Base-by-base conservation (phyloP, 1,284 basidiomycete species). In the Dichomitus squalens region DNA sequence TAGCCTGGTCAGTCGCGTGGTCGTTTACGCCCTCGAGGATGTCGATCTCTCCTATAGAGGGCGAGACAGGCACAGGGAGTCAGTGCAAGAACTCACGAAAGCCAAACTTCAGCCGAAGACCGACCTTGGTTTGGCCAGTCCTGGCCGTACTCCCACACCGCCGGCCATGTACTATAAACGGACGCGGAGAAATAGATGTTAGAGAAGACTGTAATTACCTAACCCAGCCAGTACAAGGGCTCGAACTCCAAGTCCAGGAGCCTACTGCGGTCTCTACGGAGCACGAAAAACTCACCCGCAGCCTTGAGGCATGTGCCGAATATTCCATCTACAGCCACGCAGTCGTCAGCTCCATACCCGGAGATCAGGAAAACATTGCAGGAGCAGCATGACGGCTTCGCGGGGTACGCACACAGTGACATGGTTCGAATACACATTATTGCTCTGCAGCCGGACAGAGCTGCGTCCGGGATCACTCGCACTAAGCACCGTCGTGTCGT, bases 11-110 rank as follows among this genome's bases (percentile, higher is more conserved):
- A 14, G 83, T 77, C 0, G 70, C 69, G 63, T 77, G 70, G 64
- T 81, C 78, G 64, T 89, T 88, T 34, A 88, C 83, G 11, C 83
- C 87, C 69, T 90, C 88, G 12, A 90, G 52, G 25, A 90, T 86
- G 69, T 90, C 88, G 23, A 88, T 78, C 70, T 90, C 84, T 0
- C 85, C 85, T 83, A 46, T 36, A 48, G 2, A 25, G 23, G 8
- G 34, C 23, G 49, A 29, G 50, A 38, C 16, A 5, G 23, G 27
- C 9, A n/a, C n/a, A n/a, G n/a, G n/a, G n/a, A n/a, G n/a, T n/a
- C n/a, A n/a, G n/a, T n/a, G n/a, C n/a, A n/a, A n/a, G n/a, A n/a
- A n/a, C n/a, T n/a, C n/a, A n/a, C n/a, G 46, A 52, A 53, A 49
- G 41, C 11, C 36, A 27, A 55, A 53, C n/a, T 53, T 63, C 55